A percentile compares a stretch with the other conserved stretches of the same genome.
Evolutionary conservation across 768 basidiomycete genomes (phyloP).

Genomic region (Galerina marginata): DNA sequence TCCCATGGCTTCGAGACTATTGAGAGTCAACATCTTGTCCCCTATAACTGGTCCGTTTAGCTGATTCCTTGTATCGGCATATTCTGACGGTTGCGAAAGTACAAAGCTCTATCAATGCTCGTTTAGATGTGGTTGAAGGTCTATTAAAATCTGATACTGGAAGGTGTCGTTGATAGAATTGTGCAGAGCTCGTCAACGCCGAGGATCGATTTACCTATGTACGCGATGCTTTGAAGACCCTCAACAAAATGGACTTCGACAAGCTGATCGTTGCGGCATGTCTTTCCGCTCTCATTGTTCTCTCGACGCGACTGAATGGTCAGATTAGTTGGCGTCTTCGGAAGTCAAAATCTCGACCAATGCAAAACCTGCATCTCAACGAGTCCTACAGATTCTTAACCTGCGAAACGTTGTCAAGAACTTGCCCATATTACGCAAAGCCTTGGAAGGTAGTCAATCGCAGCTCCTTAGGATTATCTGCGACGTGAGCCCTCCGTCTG

Average conservation of each 20-base stretch:
- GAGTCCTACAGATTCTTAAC: constrained; percentile 80
- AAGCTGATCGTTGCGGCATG: constrained; percentile 75
- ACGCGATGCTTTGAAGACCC: constrained; percentile 66
- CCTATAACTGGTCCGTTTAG: constrained; percentile 69
- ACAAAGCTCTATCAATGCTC: constrained; percentile 70
- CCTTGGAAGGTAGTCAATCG: constrained; percentile 62
- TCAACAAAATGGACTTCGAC: constrained; percentile 88
- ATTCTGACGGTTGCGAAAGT: constrained; percentile 38
- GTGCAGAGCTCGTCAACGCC: constrained; percentile 71
- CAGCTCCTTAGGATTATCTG: constrained; percentile 66
- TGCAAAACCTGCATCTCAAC: constrained; percentile 67
- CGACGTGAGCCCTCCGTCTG: constrained; percentile 46
- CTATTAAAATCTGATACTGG: neutral
- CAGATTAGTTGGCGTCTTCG: constrained; percentile 62
- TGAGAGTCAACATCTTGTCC: constrained; percentile 82
- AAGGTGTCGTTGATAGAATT: constrained; percentile 5
- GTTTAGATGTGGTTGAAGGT: constrained; percentile 90
- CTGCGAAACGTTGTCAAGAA: constrained; percentile 74
- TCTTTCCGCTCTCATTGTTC: constrained; percentile 14
- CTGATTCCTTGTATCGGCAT: neutral
- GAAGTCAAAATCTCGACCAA: constrained; percentile 59
- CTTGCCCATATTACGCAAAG: constrained; percentile 65
- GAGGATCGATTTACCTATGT: constrained; percentile 78
- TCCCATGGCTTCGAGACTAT: constrained; percentile 84
- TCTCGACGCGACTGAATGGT: neutral